Evolutionary conservation across 108 stramenopile genomes (phyloP), one percentile per base, ranked within the genome.

Genomic region (Cylindrotheca closterium): DNA sequence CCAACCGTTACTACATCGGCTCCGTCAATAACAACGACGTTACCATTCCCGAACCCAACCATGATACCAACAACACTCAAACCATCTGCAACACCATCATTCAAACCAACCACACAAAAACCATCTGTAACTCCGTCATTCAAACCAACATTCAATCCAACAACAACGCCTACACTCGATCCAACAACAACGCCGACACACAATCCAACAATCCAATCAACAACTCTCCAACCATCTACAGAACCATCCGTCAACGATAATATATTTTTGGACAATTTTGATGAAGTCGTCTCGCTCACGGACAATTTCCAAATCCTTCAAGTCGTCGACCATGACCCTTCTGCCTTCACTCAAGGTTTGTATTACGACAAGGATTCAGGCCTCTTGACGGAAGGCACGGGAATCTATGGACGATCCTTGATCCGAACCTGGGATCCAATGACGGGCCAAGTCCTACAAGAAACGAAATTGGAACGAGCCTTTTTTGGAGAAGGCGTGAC

Each of bases 401-500:
- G 89, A 15, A 46, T 81, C 17, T 68, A 85, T 56, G 69, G 82
- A 0, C 37, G 72, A 59, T 87, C 85, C 0, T 45, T 73, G 12
- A 47, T 90, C 8, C 61, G 82, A 10, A 53, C 58, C 8, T 80
- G 83, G 55, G 83, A 84, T 52, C 75, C 81, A 42, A 7, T 10
- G 15, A 42, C 37, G 7, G 37, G 37, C 37, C 10, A 42, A 42
- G 37, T 42, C 15, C 37, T 42, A 10, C 10, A 42, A 15, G 37
- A 42, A 42, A 42, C 37, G 10, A 47, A 56, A 0, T 48, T 89
- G 60, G 70, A 75, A 12, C n/a, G 19, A 0, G 47, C 74, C 27
- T 70, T 73, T 28, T 93, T 93, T 65, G 92, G 86, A 2, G 92
- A 93, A 65, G 92, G 88, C 29, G 70, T 88, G 23, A 55, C 83